Evolutionary conservation across 768 basidiomycete genomes (phyloP), one percentile per base, ranked within the genome.

Genomic region (Rhizopogon vulgaris): DNA sequence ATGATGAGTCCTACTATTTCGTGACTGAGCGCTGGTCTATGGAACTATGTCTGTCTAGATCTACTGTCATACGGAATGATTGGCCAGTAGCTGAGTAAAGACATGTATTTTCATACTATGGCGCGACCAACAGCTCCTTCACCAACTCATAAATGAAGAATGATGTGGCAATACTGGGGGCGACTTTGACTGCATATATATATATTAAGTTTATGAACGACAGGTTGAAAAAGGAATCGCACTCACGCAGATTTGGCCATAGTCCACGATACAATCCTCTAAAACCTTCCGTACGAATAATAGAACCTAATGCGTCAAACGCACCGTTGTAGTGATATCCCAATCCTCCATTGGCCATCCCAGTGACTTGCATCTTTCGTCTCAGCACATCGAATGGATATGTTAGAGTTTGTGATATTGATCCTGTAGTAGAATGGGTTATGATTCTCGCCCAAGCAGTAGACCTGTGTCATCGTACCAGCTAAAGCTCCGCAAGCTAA

Each of bases 301-400:
- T 91, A 48, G 77, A 76, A 52, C 65, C 67, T 57, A 94, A 67
- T 8, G 90, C 93, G 65, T 94, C 85, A 32, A 91, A 52, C 6
- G 92, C 94, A 8, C 90, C 89, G 39, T 70, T 82, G 69, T 93
- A 94, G 67, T 83, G 83, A 58, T 82, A 72, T 41, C 78, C 76
- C 55, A 81, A 63, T 11, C 76, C 73, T 15, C 77, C 78, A 11
- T 71, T 74, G 59, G 78, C 69, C 83, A 94, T 85, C 11, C 91
- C 91, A 5, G 83, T 78, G 53, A 95, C 90, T 67, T 98, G 95
- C 87, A 98, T 93, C 76, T 97, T 95, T 55, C 95, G 79, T 42
- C 95, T 78, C 53, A 98, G 69, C 5, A 98, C 90, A 66, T 99
- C 95, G 61, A 96, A 90, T 8, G 95, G 95, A 66, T 95, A 97